Evolutionary conservation across 2,329 filamentous ascomycete genomes (phyloP), one percentile per base, ranked within the genome.

Genomic region (Ascosphaera aggregata): DNA sequence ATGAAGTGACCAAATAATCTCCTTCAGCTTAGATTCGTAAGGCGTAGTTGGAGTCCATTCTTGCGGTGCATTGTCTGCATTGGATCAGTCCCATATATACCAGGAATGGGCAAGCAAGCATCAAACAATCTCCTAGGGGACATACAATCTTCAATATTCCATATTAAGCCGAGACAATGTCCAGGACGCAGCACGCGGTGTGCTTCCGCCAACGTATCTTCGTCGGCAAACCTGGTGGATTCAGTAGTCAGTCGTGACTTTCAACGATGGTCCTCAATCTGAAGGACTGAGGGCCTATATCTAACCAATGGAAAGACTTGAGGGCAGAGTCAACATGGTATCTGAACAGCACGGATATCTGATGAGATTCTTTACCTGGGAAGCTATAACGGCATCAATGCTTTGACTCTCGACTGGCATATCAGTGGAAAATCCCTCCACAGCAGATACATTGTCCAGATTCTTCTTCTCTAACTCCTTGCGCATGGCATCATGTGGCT

Each of bases 91-190:
- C n/a, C n/a, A n/a, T n/a, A n/a, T n/a, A n/a, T n/a, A n/a, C n/a
- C n/a, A n/a, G n/a, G n/a, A n/a, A n/a, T n/a, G n/a, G n/a, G n/a
- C n/a, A n/a, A n/a, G n/a, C n/a, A n/a, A n/a, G n/a, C n/a, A n/a
- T n/a, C n/a, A n/a, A n/a, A n/a, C n/a, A n/a, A n/a, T n/a, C n/a
- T n/a, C n/a, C n/a, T n/a, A n/a, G n/a, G n/a, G 3, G 40, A 57
- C 65, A 49, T 55, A 75, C 74, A 80, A 45, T 78, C 72, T 51
- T 80, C 76, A 42, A 75, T 61, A 47, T 80, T 81, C 77, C 78
- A 82, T 39, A 82, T 73, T 52, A 79, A 54, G 11, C 71, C 76
- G 19, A 82, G 60, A 19, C 62, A 61, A 4, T 67, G 67, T 4
- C 65, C 65, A 0, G 71, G 71, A 48, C 66, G 67, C 37, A 82